Base-by-base conservation (phyloP, 179 eudicot species). In the Carnegiea gigantea region DNA sequence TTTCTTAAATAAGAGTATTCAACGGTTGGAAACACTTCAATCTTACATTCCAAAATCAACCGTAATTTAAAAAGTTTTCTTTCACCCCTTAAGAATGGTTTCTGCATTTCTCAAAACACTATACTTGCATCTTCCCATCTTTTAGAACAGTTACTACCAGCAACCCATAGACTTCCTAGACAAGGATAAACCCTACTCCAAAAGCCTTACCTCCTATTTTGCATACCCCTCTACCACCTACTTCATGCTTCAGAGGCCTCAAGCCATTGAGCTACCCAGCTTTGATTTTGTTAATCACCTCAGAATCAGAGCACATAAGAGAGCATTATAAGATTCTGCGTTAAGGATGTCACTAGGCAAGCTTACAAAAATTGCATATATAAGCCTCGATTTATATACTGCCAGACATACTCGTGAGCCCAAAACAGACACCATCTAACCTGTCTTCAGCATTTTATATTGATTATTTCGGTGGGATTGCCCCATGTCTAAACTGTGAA, bases 401-500 rank as follows among this genome's bases (percentile, higher is more conserved):
- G 46, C 11, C 8, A 23, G 59, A 73, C n/a, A 40, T 40, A n/a
- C 36, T 33, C 36, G 9, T 46, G 77, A 73, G 30, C 77, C 28
- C 3, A 44, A 73, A 73, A 73, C 54, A 73, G 5, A 40, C 75
- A 73, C 33, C 21, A 21, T 17, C 13, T 71, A 48, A 71, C 82
- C 38, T 68, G 68, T 12, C 20, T 36, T 44, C 46, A 60, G 78
- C 83, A 59, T 43, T 54, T 62, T 9, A 11, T 60, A 46, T 18
- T 73, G n/a, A 36, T 60, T 5, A 6, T 13, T 24, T 49, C 2
- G 9, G 10, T 5, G 4, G 33, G 54, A 13, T 23, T 57, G n/a
- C 62, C 5, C 7, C n/a, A 20, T 1, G 62, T 57, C 9, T 12
- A 10, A 51, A 51, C 57, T 51, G 57, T 40, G 44, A 40, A 40